phyloP scores from a whole-genome alignment of 495 filamentous ascomycete species.

The Aspergillus sclerotioniger region DNA sequence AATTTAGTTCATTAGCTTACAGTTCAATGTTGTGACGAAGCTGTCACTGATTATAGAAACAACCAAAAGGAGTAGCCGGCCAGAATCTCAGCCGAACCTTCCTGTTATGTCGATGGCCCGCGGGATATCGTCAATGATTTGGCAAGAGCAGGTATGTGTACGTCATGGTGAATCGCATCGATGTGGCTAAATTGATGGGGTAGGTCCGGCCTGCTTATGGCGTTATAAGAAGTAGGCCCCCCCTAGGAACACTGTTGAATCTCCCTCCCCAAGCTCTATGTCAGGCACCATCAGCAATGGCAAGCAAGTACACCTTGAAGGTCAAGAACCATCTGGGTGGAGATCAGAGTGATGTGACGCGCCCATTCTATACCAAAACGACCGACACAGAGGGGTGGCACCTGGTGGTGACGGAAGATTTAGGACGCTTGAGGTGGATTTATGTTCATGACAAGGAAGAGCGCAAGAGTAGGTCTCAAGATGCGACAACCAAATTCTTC shows the following conservation, averaged over 20 bases:
- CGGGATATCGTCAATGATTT: too few relatives aligned
- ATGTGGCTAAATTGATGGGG: too few relatives aligned
- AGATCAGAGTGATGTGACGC: background rate
- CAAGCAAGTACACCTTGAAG: slow-evolving; percentile 1
- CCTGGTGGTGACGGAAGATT: background rate
- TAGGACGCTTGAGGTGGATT: background rate
- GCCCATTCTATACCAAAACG: slow-evolving; percentile 1
- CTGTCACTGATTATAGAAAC: too few relatives aligned
- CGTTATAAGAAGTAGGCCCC: background rate
- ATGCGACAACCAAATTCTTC: slow-evolving; percentile 5
- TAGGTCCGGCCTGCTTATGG: background rate
- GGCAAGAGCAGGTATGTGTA: too few relatives aligned
- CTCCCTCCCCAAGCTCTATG: too few relatives aligned
- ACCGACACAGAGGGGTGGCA: slow-evolving; percentile 6
- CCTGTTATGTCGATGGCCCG: too few relatives aligned
- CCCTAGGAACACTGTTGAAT: too few relatives aligned
- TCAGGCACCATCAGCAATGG: slow-evolving; percentile 1
- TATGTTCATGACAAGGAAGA: slow-evolving; percentile 1
- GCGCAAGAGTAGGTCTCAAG: background rate
- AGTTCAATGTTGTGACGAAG: too few relatives aligned
- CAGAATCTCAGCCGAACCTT: too few relatives aligned
- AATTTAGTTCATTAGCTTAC: too few relatives aligned
- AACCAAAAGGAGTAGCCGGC: too few relatives aligned
- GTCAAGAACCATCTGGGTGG: background rate
- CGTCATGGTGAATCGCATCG: too few relatives aligned